These are phyloP conservation scores for Helminthosporium solani DNA, from an alignment of 2,329 filamentous ascomycete genomes.

Conservation along the genomic window DNA sequence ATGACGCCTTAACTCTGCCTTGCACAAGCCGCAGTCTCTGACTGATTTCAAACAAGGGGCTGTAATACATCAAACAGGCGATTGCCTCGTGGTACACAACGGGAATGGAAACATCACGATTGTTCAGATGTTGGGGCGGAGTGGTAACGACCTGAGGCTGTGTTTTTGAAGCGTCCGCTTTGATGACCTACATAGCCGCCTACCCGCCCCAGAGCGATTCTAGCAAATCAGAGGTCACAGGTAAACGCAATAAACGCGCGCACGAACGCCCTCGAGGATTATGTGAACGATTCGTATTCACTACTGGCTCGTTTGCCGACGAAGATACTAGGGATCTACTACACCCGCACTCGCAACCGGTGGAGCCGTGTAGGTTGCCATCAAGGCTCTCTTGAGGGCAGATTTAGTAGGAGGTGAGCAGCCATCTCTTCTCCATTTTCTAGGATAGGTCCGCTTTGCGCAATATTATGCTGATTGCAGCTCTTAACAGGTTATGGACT, in stretches of 20 bases:
- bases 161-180: background rate
- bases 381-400: slow-evolving; percentile 5
- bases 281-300: slow-evolving; percentile 1
- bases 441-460: background rate
- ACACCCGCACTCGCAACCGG: too few relatives aligned
- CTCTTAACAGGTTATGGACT: background rate
- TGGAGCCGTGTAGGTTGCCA: background rate
- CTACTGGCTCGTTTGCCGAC: background rate
- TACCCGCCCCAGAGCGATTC: background rate
- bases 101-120: background rate
- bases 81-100: slow-evolving; percentile 1
- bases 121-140: background rate
- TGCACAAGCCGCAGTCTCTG: slow-evolving; percentile 1
- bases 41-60: background rate
- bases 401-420: background rate
- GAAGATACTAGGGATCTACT: too few relatives aligned
- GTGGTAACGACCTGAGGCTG: background rate
- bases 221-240: background rate
- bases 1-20: slow-evolving; percentile 5
- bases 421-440: background rate
- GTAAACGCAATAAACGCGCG: background rate
- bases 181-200: slow-evolving; percentile 3
- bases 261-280: background rate
- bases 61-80: background rate
- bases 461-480: background rate